phyloP scores from a whole-genome alignment of 202 grass and related monocot genomes.

The Panicum hallii region DNA sequence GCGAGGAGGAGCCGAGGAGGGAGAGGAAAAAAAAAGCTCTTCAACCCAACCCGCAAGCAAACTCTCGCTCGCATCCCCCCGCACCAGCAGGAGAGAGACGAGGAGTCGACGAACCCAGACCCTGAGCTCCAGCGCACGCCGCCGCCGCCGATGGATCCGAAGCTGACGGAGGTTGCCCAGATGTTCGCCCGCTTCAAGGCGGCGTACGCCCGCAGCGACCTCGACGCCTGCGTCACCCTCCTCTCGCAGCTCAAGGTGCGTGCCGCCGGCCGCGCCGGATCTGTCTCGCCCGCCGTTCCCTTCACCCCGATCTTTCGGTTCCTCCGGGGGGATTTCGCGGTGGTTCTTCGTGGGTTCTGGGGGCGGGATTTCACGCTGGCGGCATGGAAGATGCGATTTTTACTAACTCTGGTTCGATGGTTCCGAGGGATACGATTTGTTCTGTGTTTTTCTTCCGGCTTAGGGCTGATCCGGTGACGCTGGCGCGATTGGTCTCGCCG shows the following conservation, averaged over 20 bases:
- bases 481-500: not conserved
- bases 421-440: not conserved
- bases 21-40: not conserved
- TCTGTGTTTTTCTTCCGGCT: too few species aligned
- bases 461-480: not conserved
- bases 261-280: not conserved
- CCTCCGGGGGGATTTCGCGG: not conserved
- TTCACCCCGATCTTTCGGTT: not conserved
- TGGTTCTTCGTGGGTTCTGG: not conserved
- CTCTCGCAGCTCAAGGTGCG: constrained; percentile 91
- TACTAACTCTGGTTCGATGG: not conserved
- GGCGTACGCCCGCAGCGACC: constrained; percentile 64
- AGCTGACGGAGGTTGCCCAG: constrained; percentile 75
- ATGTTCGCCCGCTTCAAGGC: constrained; percentile 83
- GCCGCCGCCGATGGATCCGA: constrained; percentile 72
- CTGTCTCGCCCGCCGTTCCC: not conserved
- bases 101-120: not conserved
- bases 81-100: not conserved
- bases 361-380: not conserved
- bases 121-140: constrained; percentile 16
- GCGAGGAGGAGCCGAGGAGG: not conserved
- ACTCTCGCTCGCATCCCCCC: not conserved
- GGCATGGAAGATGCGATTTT: not conserved
- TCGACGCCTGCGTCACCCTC: constrained; percentile 59
- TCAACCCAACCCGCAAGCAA: constrained; percentile 34